These are phyloP conservation scores for Aurantiochytrium sp. DNA, from an alignment of 108 stramenopile species.

Conservation along the genomic window DNA sequence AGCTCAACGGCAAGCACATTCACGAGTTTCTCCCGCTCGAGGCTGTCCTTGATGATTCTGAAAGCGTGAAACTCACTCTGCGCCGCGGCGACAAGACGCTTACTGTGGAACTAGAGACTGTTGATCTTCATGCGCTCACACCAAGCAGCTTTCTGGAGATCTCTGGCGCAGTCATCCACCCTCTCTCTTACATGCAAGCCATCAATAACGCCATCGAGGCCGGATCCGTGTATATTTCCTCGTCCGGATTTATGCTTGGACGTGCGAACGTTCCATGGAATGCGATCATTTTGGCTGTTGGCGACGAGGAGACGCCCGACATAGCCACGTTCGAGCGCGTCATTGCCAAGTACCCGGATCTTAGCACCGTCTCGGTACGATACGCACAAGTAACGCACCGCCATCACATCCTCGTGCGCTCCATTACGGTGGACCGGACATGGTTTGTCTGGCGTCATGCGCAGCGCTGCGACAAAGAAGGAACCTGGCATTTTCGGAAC, in stretches of 20 bases:
- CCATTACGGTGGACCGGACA: neutral
- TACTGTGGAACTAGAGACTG: neutral
- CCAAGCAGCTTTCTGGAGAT: constrained; percentile 29
- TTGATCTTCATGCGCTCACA: constrained; percentile 28
- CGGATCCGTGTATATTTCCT: neutral
- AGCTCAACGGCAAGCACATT: neutral
- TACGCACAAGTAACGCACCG: neutral
- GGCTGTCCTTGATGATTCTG: neutral
- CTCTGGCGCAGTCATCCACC: constrained; percentile 31
- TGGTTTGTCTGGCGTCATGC: neutral
- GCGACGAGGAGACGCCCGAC: constrained; percentile 26
- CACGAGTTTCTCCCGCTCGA: constrained; percentile 21
- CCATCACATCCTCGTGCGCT: neutral
- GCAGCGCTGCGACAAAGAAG: neutral
- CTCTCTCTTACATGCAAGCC: constrained; percentile 25
- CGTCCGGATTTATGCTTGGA: constrained; percentile 36
- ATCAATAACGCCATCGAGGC: constrained; percentile 23
- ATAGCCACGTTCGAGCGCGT: constrained; percentile 31
- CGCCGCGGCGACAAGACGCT: neutral
- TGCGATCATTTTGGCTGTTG: constrained; percentile 30
- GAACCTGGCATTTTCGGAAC: neutral
- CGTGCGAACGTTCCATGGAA: constrained; percentile 22
- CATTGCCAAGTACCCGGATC: constrained; percentile 23
- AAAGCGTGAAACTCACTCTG: neutral
- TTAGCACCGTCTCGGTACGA: constrained; percentile 23